Percentiles rank a stretch among this genome's conserved stretches.
Conservation (phyloP, 495 filamentous ascomycete species). For the Aspergillus avenaceus region DNA sequence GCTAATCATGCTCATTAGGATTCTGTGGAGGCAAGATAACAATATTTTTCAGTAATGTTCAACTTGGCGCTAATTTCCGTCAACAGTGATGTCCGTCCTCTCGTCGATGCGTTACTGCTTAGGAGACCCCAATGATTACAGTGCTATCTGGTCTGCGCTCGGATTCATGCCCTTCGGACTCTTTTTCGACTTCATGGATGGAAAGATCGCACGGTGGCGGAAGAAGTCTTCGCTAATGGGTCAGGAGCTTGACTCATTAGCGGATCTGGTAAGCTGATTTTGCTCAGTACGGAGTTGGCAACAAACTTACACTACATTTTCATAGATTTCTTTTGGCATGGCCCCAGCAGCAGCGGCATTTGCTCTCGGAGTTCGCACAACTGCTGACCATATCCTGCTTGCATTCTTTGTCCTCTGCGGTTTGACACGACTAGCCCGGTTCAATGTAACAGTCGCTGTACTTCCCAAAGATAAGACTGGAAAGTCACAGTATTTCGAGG, state of each 20-base stretch:
- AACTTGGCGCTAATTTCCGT: slow-evolving; percentile 20
- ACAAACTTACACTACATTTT: background rate
- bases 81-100: slow-evolving; percentile 82
- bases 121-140: slow-evolving; percentile 59
- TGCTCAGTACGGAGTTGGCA: background rate
- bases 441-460: slow-evolving; percentile 88
- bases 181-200: slow-evolving; percentile 99
- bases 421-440: slow-evolving; percentile 87
- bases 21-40: slow-evolving; percentile 49
- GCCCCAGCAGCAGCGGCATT: slow-evolving; percentile 84
- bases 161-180: slow-evolving; percentile 87
- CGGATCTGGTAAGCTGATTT: slow-evolving; percentile 69
- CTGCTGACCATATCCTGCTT: slow-evolving; percentile 79
- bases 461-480: slow-evolving; percentile 88
- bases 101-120: slow-evolving; percentile 93
- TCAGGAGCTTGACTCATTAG: slow-evolving; percentile 95
- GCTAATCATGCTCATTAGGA: slow-evolving; percentile 31
- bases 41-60: slow-evolving; percentile 1
- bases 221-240: slow-evolving; percentile 96
- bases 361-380: slow-evolving; percentile 81
- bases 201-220: slow-evolving; percentile 91
- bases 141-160: slow-evolving; percentile 75
- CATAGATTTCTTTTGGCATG: slow-evolving; percentile 96
- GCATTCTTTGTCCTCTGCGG: slow-evolving; percentile 93
- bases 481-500: slow-evolving; percentile 93